These are phyloP conservation scores for Penicillium desertorum DNA, from an alignment of 495 filamentous ascomycete genomes.

Conservation along the genomic window DNA sequence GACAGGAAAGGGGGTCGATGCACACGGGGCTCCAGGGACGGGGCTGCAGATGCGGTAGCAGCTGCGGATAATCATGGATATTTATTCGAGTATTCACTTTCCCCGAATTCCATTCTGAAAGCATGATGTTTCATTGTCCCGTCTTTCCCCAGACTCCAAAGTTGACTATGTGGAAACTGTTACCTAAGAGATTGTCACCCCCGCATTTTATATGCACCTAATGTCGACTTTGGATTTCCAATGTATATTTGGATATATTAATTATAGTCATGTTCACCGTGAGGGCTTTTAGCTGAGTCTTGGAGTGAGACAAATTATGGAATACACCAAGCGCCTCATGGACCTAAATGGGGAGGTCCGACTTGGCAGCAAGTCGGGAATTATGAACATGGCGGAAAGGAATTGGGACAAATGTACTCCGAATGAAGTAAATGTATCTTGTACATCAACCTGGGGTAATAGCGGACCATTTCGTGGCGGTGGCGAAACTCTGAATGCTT, in stretches of 20 bases:
- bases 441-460: background rate
- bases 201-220: slow-evolving; percentile 31
- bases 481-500: background rate
- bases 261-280: background rate
- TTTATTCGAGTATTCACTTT: background rate
- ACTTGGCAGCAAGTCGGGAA: slow-evolving; percentile 1
- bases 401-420: background rate
- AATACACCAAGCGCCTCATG: background rate
- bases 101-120: background rate
- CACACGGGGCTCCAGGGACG: background rate
- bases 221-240: background rate
- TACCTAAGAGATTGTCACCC: slow-evolving; percentile 34
- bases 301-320: slow-evolving; percentile 5
- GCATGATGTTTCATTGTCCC: background rate
- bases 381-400: background rate
- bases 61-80: background rate
- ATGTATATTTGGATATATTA: background rate
- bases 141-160: slow-evolving; percentile 30
- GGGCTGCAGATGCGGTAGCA: background rate
- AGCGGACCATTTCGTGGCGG: background rate
- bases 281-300: background rate
- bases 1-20: background rate
- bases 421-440: background rate
- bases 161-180: slow-evolving; percentile 34
- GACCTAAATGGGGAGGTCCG: slow-evolving; percentile 5